phyloP scores from a whole-genome alignment of 2,329 filamentous ascomycete species.

The Hypocrella siamensis region DNA sequence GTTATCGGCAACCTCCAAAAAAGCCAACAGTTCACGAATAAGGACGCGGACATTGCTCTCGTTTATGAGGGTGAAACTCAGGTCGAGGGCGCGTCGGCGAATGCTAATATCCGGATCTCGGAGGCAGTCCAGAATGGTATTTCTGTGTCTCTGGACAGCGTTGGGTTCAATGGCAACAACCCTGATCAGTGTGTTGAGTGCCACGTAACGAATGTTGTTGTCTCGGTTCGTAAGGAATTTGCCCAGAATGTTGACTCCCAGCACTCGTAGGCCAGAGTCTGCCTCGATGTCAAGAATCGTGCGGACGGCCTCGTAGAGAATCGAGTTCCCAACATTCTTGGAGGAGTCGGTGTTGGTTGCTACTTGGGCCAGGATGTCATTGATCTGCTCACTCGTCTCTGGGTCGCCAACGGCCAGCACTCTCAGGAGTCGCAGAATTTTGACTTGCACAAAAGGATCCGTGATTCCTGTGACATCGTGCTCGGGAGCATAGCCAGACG shows the following conservation, averaged over 20 bases:
- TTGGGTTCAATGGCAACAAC: slow-evolving; percentile 97
- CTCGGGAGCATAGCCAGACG: slow-evolving; percentile 91
- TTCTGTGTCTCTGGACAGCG: slow-evolving; percentile 89
- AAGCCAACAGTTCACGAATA: slow-evolving; percentile 83
- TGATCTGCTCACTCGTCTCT: slow-evolving; percentile 89
- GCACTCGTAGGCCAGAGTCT: slow-evolving; percentile 81
- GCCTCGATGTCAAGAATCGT: slow-evolving; percentile 98
- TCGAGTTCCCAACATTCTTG: slow-evolving; percentile 97
- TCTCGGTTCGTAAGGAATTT: slow-evolving; percentile 98
- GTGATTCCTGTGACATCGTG: slow-evolving; percentile 98
- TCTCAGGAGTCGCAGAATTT: slow-evolving; percentile 74
- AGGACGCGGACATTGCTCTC: slow-evolving; percentile 89
- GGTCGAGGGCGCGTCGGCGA: slow-evolving; percentile 79
- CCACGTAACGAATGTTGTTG: slow-evolving; percentile 98
- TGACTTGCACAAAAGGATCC: slow-evolving; percentile 94
- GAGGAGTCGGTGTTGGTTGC: slow-evolving; percentile 96
- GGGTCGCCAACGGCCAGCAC: slow-evolving; percentile 77
- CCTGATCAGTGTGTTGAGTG: slow-evolving; percentile 92
- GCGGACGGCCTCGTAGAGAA: slow-evolving; percentile 90
- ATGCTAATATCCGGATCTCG: slow-evolving; percentile 98
- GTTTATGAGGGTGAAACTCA: slow-evolving; percentile 97
- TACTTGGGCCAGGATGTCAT: slow-evolving; percentile 93
- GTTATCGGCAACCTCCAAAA: slow-evolving; percentile 91
- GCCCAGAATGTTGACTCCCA: slow-evolving; percentile 95
- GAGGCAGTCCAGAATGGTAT: slow-evolving; percentile 92